Conservation (phyloP, 345 rosid species). For the Boechera stricta region DNA sequence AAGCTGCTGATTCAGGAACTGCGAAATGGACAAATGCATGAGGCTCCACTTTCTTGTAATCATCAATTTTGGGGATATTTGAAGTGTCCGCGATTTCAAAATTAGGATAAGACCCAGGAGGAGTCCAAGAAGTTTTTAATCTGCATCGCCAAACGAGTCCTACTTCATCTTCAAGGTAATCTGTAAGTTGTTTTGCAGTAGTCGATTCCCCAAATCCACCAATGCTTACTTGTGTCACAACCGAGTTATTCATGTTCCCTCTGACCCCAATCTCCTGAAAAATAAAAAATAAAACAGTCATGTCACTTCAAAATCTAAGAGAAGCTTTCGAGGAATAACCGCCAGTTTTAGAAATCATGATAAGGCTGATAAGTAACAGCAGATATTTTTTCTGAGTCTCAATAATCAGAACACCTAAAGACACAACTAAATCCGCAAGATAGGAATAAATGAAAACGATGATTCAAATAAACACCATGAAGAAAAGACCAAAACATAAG, state of each 20-base stretch:
- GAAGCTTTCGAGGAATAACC: too few species aligned
- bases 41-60: conserved; percentile 68
- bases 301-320: too few species aligned
- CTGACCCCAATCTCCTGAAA: conserved; percentile 47
- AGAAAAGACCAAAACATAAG: conserved; percentile 13
- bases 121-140: conserved; percentile 87
- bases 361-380: too few species aligned
- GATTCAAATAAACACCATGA: conserved; percentile 1
- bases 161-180: conserved; percentile 60
- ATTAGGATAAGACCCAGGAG: conserved; percentile 76
- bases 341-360: too few species aligned
- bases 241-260: conserved; percentile 48
- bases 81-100: conserved; percentile 50
- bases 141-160: conserved; percentile 82
- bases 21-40: conserved; percentile 95
- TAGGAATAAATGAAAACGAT: background rate
- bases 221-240: conserved; percentile 77
- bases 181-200: conserved; percentile 63
- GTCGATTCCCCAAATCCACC: conserved; percentile 71
- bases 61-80: conserved; percentile 44
- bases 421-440: background rate
- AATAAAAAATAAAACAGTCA: background rate
- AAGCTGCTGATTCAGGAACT: conserved; percentile 47
- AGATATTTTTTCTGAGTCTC: too few species aligned
- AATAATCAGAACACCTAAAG: too few species aligned